These are phyloP conservation scores for Fusarium lyarnte DNA, from an alignment of 2,329 filamentous ascomycete genomes.

Conservation along the genomic window DNA sequence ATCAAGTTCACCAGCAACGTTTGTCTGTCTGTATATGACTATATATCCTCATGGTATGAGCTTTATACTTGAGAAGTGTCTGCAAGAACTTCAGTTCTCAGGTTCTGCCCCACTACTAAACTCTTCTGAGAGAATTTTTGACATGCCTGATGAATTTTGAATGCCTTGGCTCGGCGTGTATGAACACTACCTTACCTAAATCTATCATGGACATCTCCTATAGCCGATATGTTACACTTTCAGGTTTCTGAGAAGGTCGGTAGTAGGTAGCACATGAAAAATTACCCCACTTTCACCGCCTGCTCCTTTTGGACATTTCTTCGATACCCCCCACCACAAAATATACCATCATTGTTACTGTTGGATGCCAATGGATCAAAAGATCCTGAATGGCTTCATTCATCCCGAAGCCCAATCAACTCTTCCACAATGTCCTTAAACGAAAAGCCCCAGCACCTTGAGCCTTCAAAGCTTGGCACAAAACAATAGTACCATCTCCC, in stretches of 20 bases:
- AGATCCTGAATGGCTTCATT: slow-evolving; percentile 19
- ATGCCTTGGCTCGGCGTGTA: not conserved
- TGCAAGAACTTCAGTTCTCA: not conserved
- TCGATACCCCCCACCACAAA: slow-evolving; percentile 39
- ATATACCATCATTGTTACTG: not conserved
- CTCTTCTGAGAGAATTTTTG: not conserved
- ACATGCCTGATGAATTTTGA: not conserved
- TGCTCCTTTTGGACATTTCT: slow-evolving; percentile 28
- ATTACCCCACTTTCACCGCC: slow-evolving; percentile 39
- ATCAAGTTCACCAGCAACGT: not conserved
- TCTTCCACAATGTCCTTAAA: slow-evolving; percentile 27
- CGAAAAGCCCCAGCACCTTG: slow-evolving; percentile 70
- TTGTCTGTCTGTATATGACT: not conserved
- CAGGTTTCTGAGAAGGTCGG: not conserved
- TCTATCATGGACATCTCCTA: not conserved
- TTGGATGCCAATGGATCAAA: not conserved
- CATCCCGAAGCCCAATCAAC: not conserved
- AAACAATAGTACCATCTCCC: slow-evolving; percentile 80
- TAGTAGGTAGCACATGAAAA: not conserved
- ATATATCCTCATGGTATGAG: not conserved
- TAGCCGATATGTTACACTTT: not conserved
- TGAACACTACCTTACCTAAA: not conserved
- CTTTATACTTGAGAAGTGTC: not conserved
- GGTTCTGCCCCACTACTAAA: not conserved
- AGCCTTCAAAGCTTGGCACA: slow-evolving; percentile 83